Evolutionary conservation across 768 basidiomycete species (phyloP).

Genomic region (Cystoderma amianthinum): DNA sequence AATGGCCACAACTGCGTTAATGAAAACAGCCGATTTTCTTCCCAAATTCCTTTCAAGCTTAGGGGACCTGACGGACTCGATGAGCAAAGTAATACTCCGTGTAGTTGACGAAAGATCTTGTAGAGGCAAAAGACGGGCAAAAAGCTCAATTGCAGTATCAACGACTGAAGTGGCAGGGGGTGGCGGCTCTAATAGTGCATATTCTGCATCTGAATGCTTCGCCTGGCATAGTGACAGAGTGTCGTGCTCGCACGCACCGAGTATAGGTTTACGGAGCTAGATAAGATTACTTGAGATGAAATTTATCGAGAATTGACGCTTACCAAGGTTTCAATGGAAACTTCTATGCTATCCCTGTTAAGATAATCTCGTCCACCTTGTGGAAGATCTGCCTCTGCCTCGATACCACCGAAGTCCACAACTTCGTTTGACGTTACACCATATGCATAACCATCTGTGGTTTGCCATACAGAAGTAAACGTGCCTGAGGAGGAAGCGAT

Average conservation of each 20-base stretch:
- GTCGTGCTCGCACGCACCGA: constrained; percentile 85
- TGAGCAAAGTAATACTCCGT: constrained; percentile 48
- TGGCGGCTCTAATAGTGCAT: constrained; percentile 50
- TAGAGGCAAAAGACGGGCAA: constrained; percentile 68
- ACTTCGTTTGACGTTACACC: constrained; percentile 74
- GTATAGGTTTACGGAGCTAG: constrained; percentile 72
- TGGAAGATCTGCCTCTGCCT: constrained; percentile 24
- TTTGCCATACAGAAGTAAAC: constrained; percentile 83
- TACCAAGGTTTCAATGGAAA: constrained; percentile 73
- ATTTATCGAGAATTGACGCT: constrained; percentile 14
- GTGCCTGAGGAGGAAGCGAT: constrained; percentile 82
- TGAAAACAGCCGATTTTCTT: constrained; percentile 73
- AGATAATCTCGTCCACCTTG: constrained; percentile 39
- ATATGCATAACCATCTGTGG: constrained; percentile 85
- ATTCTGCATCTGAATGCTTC: constrained; percentile 35
- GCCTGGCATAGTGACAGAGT: constrained; percentile 61
- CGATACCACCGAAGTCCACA: constrained; percentile 32
- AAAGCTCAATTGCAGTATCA: constrained; percentile 85
- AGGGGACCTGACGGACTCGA: constrained; percentile 62
- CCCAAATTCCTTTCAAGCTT: constrained; percentile 87
- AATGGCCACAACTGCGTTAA: constrained; percentile 76
- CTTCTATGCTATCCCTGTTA: constrained; percentile 77
- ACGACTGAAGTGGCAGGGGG: constrained; percentile 79
- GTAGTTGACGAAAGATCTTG: constrained; percentile 61
- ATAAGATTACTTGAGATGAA: constrained; percentile 4